phyloP scores from a whole-genome alignment of 495 filamentous ascomycete genomes.

The Annulohypoxylon maeteangense region DNA sequence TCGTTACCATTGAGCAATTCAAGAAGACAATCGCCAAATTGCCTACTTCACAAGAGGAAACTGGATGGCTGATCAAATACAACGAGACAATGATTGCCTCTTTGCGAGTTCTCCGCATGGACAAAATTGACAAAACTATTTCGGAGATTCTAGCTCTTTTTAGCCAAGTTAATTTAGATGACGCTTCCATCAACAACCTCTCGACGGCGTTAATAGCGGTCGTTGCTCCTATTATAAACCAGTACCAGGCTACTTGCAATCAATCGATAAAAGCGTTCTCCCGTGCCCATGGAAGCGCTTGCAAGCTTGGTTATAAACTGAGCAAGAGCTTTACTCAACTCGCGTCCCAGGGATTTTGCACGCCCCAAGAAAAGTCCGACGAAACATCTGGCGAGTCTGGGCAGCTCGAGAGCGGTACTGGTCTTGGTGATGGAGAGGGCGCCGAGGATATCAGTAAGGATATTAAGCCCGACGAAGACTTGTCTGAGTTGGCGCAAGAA shows the following conservation, averaged over 20 bases:
- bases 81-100: slow-evolving; percentile 65
- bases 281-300: slow-evolving; percentile 71
- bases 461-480: slow-evolving; percentile 89
- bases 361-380: slow-evolving; percentile 78
- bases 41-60: slow-evolving; percentile 66
- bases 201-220: slow-evolving; percentile 71
- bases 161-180: slow-evolving; percentile 58
- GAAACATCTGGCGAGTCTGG: slow-evolving; percentile 72
- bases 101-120: slow-evolving; percentile 67
- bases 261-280: slow-evolving; percentile 63
- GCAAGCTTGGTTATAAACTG: slow-evolving; percentile 78
- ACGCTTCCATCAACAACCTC: slow-evolving; percentile 54
- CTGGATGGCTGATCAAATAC: slow-evolving; percentile 70
- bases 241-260: slow-evolving; percentile 72
- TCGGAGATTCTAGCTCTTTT: slow-evolving; percentile 62
- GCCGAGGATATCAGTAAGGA: slow-evolving; percentile 98
- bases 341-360: slow-evolving; percentile 88
- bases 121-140: slow-evolving; percentile 59
- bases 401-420: slow-evolving; percentile 89
- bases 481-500: slow-evolving; percentile 90
- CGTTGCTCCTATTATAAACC: slow-evolving; percentile 76
- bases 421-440: slow-evolving; percentile 94
- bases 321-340: slow-evolving; percentile 79
- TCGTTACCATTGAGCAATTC: slow-evolving; percentile 79
- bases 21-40: slow-evolving; percentile 58